Percentiles rank a stretch among this genome's conserved stretches.
Evolutionary conservation across 371 early-diverging fungal species (phyloP).

Genomic region (Amoeboaphelidium protococcarum): DNA sequence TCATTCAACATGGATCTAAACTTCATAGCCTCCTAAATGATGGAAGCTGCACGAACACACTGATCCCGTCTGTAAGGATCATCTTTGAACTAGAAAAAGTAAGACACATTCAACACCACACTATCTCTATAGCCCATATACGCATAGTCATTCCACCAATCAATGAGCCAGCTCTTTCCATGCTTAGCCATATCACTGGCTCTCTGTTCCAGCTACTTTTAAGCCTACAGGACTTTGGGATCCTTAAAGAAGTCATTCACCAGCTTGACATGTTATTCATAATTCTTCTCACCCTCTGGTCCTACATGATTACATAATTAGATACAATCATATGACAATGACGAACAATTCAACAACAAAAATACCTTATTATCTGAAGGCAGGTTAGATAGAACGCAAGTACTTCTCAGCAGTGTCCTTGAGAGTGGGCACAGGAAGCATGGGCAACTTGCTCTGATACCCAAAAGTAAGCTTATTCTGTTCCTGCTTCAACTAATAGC

Average conservation of each 20-base stretch:
- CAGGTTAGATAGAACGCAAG: conserved; percentile 39
- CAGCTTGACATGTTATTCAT: conserved; percentile 29
- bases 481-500: too few species aligned
- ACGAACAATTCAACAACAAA: too few species aligned
- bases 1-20: conserved; percentile 12
- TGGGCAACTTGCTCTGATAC: too few species aligned
- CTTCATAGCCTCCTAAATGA: conserved; percentile 5
- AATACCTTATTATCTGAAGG: too few species aligned
- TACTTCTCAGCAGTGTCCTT: conserved; percentile 51
- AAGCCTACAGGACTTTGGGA: conserved; percentile 48
- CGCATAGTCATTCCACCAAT: conserved; percentile 83
- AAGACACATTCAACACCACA: conserved; percentile 58
- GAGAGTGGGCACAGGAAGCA: conserved; percentile 61
- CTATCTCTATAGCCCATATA: conserved; percentile 89
- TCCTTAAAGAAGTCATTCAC: conserved; percentile 50
- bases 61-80: conserved; percentile 3
- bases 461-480: too few species aligned
- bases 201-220: conserved; percentile 33
- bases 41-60: conserved; percentile 1
- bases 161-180: conserved; percentile 57
- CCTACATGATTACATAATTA: too few species aligned
- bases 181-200: conserved; percentile 1
- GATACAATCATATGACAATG: too few species aligned
- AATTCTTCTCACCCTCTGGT: conserved; percentile 38
- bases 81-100: conserved; percentile 26